Evolutionary conservation across 2,329 filamentous ascomycete genomes (phyloP).

Genomic region (Nemania diffusa): DNA sequence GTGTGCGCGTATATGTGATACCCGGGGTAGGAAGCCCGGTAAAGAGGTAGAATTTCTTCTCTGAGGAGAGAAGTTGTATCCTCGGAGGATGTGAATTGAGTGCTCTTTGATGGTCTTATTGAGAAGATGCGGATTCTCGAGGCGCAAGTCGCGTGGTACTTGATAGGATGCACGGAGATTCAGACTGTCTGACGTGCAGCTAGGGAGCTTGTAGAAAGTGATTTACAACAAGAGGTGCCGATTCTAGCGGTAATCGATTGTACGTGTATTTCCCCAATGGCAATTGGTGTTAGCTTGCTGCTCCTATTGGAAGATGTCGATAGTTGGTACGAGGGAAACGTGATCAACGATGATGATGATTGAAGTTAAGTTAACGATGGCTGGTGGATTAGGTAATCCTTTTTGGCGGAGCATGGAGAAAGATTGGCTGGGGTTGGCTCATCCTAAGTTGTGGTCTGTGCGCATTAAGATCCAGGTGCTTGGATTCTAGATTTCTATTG

Average conservation of each 20-base stretch:
- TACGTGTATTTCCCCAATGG: background rate
- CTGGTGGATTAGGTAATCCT: slow-evolving; percentile 30
- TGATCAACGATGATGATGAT: slow-evolving; percentile 27
- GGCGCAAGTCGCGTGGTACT: slow-evolving; percentile 22
- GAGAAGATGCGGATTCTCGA: slow-evolving; percentile 5
- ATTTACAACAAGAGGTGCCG: background rate
- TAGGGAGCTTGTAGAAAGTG: background rate
- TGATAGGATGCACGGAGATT: slow-evolving; percentile 5
- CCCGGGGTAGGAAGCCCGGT: background rate
- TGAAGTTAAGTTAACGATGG: slow-evolving; percentile 23
- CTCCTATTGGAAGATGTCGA: background rate
- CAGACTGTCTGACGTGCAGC: background rate
- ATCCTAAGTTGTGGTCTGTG: slow-evolving; percentile 28
- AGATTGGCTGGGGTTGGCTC: slow-evolving; percentile 12
- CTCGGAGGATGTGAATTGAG: background rate
- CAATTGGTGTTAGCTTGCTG: background rate
- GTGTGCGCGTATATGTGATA: background rate
- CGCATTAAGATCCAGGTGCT: background rate
- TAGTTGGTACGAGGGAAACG: slow-evolving; percentile 10
- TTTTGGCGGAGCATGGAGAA: slow-evolving; percentile 3
- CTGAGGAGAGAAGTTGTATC: background rate
- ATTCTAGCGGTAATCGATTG: background rate
- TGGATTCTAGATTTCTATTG: slow-evolving; percentile 20
- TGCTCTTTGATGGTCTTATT: background rate
- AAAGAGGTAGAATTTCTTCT: background rate